Evolutionary conservation across 768 basidiomycete genomes (phyloP).

Genomic region (Megacollybia marginata): DNA sequence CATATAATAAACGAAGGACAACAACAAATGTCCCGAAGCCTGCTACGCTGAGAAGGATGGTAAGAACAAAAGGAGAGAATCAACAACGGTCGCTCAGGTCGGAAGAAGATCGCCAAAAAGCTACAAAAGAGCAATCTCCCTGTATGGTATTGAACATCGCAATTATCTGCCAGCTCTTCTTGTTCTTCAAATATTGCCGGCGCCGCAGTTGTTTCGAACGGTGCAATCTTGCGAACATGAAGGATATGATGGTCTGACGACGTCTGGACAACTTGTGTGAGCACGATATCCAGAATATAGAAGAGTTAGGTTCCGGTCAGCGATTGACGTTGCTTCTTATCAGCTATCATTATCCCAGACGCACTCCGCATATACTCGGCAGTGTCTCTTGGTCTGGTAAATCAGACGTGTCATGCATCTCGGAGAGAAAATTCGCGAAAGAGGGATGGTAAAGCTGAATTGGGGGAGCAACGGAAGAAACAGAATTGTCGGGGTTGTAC

Average conservation of each 20-base stretch:
- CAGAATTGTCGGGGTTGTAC: background rate
- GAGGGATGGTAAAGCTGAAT: constrained; percentile 8
- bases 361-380: constrained; percentile 1
- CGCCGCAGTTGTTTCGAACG: background rate
- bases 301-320: background rate
- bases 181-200: background rate
- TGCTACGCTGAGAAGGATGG: background rate
- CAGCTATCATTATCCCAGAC: background rate
- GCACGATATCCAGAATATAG: background rate
- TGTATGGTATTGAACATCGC: no score
- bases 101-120: no score
- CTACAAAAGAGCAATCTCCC: no score
- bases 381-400: background rate
- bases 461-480: constrained; percentile 1
- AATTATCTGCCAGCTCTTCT: no score
- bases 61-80: background rate
- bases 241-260: background rate
- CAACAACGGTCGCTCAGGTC: no score
- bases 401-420: no score
- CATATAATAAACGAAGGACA: constrained; percentile 17
- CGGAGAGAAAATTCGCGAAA: constrained; percentile 13
- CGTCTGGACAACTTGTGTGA: background rate
- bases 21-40: background rate
- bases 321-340: background rate
- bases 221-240: no score